Conservation (phyloP, 768 basidiomycete genomes). For the Collybia sp. region DNA sequence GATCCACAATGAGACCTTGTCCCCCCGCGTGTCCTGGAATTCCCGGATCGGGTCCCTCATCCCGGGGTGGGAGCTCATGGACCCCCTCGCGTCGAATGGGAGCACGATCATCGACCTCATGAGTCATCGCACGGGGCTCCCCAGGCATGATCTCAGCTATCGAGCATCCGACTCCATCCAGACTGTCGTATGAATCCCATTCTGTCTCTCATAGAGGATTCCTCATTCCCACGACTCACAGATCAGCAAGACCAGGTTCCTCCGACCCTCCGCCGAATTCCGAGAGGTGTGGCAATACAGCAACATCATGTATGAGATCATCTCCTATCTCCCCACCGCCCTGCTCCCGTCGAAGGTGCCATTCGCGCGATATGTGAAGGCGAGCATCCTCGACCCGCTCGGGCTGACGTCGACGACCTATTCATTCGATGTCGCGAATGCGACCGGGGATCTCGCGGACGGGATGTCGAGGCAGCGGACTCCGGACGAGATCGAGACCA, state of each 20-base stretch:
- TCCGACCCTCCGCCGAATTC: conserved; percentile 22
- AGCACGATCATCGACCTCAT: conserved; percentile 15
- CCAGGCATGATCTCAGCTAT: conserved; percentile 12
- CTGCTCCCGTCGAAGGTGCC: conserved; percentile 12
- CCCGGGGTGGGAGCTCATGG: conserved; percentile 18
- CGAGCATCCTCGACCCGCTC: conserved; percentile 21
- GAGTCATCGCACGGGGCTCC: conserved; percentile 15
- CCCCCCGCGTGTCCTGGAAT: conserved; percentile 19
- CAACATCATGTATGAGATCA: conserved; percentile 22
- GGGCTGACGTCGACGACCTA: conserved; percentile 24
- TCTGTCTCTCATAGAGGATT: not conserved
- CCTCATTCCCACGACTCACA: not conserved
- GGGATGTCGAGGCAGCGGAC: conserved; percentile 11
- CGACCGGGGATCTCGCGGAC: conserved; percentile 19
- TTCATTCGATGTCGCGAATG: conserved; percentile 17
- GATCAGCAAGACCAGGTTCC: conserved; percentile 16
- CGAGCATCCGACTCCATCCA: conserved; percentile 5
- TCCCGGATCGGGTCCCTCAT: conserved; percentile 17
- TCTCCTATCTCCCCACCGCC: conserved; percentile 18
- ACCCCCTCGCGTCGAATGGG: conserved; percentile 15
- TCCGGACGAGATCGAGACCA: not conserved
- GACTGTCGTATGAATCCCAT: conserved; percentile 4
- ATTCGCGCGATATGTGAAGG: conserved; percentile 20
- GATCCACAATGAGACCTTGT: conserved; percentile 19
- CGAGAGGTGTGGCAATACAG: conserved; percentile 22